Percentiles rank a stretch among this genome's conserved stretches.
phyloP scores from a whole-genome alignment of 352 stramenopile genomes.

The Phytophthora macrochlamydospora region DNA sequence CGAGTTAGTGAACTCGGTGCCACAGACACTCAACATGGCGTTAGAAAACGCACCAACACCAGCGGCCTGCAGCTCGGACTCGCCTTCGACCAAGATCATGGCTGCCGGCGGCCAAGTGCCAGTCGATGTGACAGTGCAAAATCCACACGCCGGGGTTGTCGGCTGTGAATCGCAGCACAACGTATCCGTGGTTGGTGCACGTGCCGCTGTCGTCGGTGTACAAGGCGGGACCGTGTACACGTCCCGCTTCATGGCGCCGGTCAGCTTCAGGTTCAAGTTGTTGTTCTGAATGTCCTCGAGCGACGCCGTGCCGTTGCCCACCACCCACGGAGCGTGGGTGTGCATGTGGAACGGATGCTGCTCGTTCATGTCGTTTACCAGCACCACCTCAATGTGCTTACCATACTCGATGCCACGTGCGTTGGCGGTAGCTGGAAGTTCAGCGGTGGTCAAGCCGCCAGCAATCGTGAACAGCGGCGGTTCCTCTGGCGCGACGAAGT shows the following conservation, averaged over 20 bases:
- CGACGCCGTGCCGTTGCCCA: constrained; percentile 21
- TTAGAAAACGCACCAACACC: constrained; percentile 21
- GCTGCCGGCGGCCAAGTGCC: constrained; percentile 34
- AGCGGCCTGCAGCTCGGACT: constrained; percentile 17
- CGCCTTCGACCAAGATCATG: constrained; percentile 31
- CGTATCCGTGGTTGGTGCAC: constrained; percentile 26
- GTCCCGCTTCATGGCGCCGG: constrained; percentile 24
- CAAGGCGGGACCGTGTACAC: constrained; percentile 38
- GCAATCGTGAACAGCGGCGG: constrained; percentile 30
- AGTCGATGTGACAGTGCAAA: constrained; percentile 49
- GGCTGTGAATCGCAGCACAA: constrained; percentile 37
- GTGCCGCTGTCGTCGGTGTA: constrained; percentile 10
- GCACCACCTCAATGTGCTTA: constrained; percentile 32
- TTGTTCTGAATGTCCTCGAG: constrained; percentile 13
- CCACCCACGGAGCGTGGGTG: constrained; percentile 25
- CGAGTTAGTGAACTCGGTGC: constrained; percentile 16
- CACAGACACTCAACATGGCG: constrained; percentile 29
- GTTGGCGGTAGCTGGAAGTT: constrained; percentile 11
- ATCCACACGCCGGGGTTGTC: constrained; percentile 43
- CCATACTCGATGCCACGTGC: constrained; percentile 26
- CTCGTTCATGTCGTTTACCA: constrained; percentile 39
- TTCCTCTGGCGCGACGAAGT: constrained; percentile 18
- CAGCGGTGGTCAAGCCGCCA: constrained; percentile 17
- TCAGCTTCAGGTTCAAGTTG: constrained; percentile 22
- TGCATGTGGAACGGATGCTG: constrained; percentile 50